A percentile compares a stretch with the other conserved stretches of the same genome.
Evolutionary conservation across 1,284 basidiomycete species (phyloP).

Genomic region (Takashimella tepidaria): DNA sequence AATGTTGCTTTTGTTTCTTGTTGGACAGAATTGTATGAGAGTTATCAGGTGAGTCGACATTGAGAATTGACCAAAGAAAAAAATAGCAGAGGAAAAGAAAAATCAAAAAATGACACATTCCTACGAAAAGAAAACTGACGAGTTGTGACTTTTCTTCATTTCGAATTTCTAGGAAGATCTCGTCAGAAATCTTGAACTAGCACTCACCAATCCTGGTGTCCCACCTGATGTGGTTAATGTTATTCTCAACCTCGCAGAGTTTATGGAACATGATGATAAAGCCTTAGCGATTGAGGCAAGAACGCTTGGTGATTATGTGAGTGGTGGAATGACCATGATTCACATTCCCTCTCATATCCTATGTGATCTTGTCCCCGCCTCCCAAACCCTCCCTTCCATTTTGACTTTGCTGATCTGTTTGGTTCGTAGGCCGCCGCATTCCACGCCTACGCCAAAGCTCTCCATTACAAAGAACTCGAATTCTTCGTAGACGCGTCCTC

Average conservation of each 20-base stretch:
- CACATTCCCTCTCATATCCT: no score
- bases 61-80: no score
- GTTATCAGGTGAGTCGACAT: slow-evolving; percentile 84
- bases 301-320: slow-evolving; percentile 81
- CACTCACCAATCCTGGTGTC: slow-evolving; percentile 72
- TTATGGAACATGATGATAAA: slow-evolving; percentile 99
- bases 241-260: slow-evolving; percentile 93
- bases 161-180: slow-evolving; percentile 69
- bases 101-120: neutral
- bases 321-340: no score
- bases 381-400: neutral
- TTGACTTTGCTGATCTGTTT: slow-evolving; percentile 4
- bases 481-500: slow-evolving; percentile 76
- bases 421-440: slow-evolving; percentile 79
- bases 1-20: slow-evolving; percentile 98
- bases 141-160: no score
- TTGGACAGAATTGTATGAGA: slow-evolving; percentile 93
- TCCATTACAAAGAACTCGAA: slow-evolving; percentile 98
- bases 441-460: slow-evolving; percentile 93
- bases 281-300: slow-evolving; percentile 89
- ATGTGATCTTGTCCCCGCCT: no score
- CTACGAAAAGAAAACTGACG: slow-evolving; percentile 8
- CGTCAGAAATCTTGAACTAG: slow-evolving; percentile 81
- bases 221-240: slow-evolving; percentile 92
- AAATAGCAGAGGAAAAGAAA: neutral